Percentiles rank a stretch among this genome's conserved stretches.
Conservation (phyloP, 1,284 basidiomycete genomes). For the Ustilago trichophora region DNA sequence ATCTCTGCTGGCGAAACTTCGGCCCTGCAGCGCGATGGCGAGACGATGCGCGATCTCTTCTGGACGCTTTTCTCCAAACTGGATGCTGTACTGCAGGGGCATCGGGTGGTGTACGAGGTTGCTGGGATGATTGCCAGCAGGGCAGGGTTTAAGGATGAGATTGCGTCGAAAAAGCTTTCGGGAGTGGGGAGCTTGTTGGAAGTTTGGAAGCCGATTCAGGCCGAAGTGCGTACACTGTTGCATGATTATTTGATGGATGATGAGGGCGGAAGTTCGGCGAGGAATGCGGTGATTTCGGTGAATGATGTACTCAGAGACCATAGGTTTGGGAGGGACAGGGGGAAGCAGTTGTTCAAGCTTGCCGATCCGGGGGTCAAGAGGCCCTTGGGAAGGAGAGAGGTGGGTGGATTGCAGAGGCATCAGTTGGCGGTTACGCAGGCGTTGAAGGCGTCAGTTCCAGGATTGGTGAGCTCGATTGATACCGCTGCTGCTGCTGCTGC, state of each 20-base stretch:
- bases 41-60: constrained; percentile 79
- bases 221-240: constrained; percentile 81
- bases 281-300: constrained; percentile 89
- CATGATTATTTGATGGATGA: constrained; percentile 92
- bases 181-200: constrained; percentile 73
- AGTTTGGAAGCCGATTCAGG: constrained; percentile 89
- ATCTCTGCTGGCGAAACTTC: constrained; percentile 51
- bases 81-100: constrained; percentile 91
- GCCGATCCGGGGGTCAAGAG: constrained; percentile 70
- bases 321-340: constrained; percentile 52
- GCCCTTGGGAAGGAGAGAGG: constrained; percentile 70
- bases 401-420: constrained; percentile 73
- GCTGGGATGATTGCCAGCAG: constrained; percentile 51
- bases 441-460: constrained; percentile 90
- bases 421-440: constrained; percentile 87
- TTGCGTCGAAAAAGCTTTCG: constrained; percentile 25
- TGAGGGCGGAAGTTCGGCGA: constrained; percentile 77
- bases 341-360: constrained; percentile 79
- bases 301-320: constrained; percentile 79
- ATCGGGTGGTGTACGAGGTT: constrained; percentile 91
- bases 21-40: constrained; percentile 57
- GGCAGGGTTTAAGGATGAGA: constrained; percentile 48
- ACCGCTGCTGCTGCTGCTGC: constrained; percentile 17
- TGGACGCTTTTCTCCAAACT: constrained; percentile 98
- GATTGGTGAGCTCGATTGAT: constrained; percentile 73